phyloP scores from a whole-genome alignment of 1,139 yeast genomes.

The Nakaseomyces sp. region DNA sequence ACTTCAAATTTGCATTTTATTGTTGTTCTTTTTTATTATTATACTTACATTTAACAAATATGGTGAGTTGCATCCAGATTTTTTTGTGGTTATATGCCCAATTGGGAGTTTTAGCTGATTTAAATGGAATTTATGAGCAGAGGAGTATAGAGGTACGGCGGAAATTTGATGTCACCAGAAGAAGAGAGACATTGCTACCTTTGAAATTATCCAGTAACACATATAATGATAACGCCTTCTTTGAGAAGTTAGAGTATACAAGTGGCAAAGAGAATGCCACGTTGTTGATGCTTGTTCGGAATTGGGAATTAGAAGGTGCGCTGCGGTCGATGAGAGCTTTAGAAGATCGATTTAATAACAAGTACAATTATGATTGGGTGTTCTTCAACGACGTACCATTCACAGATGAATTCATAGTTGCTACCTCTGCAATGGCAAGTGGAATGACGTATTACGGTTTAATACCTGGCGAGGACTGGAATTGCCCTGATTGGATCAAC shows the following conservation, averaged over 20 bases:
- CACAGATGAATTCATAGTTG: slow-evolving; percentile 38
- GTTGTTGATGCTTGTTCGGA: slow-evolving; percentile 61
- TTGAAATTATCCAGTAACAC: slow-evolving; percentile 16
- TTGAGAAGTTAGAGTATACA: neutral
- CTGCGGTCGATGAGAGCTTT: slow-evolving; percentile 50
- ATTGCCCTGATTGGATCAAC: slow-evolving; percentile 48
- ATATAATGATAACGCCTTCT: slow-evolving; percentile 9
- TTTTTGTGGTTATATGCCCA: neutral
- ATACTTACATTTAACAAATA: no score
- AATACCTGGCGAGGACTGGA: slow-evolving; percentile 46
- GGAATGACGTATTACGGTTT: slow-evolving; percentile 45
- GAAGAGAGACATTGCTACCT: slow-evolving; percentile 7
- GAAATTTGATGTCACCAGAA: slow-evolving; percentile 12
- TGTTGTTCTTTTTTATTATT: no score
- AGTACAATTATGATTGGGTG: slow-evolving; percentile 64
- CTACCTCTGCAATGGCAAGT: slow-evolving; percentile 35
- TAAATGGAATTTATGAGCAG: neutral
- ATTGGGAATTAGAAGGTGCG: slow-evolving; percentile 58
- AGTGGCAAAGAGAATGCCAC: slow-evolving; percentile 33
- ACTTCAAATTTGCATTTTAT: no score
- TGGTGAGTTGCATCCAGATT: neutral
- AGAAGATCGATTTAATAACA: slow-evolving; percentile 64
- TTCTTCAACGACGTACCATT: slow-evolving; percentile 55
- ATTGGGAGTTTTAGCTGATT: neutral
- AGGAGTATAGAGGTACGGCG: slow-evolving; percentile 7